phyloP scores from a whole-genome alignment of 1,139 yeast species.

The Magnusiomyces tetraspermus region DNA sequence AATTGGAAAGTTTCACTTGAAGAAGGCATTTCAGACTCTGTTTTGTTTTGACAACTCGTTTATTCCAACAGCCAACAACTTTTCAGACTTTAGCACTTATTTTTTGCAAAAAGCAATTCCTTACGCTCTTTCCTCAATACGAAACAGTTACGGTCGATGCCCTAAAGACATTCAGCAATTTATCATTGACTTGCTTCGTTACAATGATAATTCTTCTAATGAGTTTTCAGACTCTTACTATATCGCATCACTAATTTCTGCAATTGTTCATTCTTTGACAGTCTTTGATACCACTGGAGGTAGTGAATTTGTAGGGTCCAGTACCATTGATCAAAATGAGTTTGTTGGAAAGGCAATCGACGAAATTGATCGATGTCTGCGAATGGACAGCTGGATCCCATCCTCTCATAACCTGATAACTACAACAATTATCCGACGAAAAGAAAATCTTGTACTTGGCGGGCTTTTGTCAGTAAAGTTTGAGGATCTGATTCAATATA shows the following conservation, averaged over 20 bases:
- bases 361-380: slow-evolving; percentile 63
- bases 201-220: slow-evolving; percentile 79
- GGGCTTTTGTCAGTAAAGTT: slow-evolving; percentile 49
- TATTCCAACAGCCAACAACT: slow-evolving; percentile 75
- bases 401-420: slow-evolving; percentile 56
- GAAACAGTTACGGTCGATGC: slow-evolving; percentile 55
- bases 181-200: slow-evolving; percentile 61
- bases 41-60: slow-evolving; percentile 61
- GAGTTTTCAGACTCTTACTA: slow-evolving; percentile 67
- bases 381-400: slow-evolving; percentile 83
- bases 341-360: slow-evolving; percentile 41
- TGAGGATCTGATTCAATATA: slow-evolving; percentile 42
- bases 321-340: slow-evolving; percentile 33
- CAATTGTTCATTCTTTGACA: slow-evolving; percentile 40
- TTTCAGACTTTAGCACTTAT: slow-evolving; percentile 56
- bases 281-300: slow-evolving; percentile 23
- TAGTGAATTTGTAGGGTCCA: slow-evolving; percentile 35
- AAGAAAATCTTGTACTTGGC: slow-evolving; percentile 48
- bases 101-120: slow-evolving; percentile 66
- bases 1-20: slow-evolving; percentile 64
- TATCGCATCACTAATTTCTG: slow-evolving; percentile 47
- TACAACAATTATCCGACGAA: slow-evolving; percentile 47
- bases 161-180: slow-evolving; percentile 57
- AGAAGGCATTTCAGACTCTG: slow-evolving; percentile 57
- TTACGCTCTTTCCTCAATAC: slow-evolving; percentile 47